These are phyloP conservation scores for Cetraspora pellucida DNA, from an alignment of 192 early-diverging fungal genomes.

Conservation along the genomic window DNA sequence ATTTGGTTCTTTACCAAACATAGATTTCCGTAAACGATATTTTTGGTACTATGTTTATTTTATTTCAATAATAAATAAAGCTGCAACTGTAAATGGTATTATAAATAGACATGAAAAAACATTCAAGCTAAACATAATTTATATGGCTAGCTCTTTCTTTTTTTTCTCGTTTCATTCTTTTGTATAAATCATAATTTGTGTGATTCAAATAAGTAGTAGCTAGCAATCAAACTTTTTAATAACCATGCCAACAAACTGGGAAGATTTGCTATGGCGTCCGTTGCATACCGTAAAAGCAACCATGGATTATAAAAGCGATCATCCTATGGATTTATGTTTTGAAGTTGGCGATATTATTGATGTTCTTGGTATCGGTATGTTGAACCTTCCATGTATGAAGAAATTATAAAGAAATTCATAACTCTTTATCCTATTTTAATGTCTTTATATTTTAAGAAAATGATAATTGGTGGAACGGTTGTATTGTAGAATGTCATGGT, in stretches of 20 bases:
- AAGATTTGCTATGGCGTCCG: constrained; percentile 34
- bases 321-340: constrained; percentile 44
- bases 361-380: constrained; percentile 35
- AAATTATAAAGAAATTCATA: background rate
- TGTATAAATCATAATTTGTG: too few species aligned
- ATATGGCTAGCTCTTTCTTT: too few species aligned
- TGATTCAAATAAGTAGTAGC: too few species aligned
- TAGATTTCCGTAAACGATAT: too few species aligned
- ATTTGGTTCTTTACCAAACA: too few species aligned
- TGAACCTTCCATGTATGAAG: background rate
- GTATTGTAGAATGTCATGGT: background rate
- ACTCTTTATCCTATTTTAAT: background rate
- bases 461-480: constrained; percentile 34
- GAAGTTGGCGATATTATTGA: constrained; percentile 37
- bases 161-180: too few species aligned
- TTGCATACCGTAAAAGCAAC: constrained; percentile 34
- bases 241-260: background rate
- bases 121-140: too few species aligned
- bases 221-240: too few species aligned
- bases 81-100: too few species aligned
- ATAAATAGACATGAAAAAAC: too few species aligned
- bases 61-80: too few species aligned
- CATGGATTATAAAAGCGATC: constrained; percentile 30
- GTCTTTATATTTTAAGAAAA: constrained; percentile 15
- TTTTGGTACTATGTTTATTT: too few species aligned